These are phyloP conservation scores for Nemania sp. DNA, from an alignment of 2,329 filamentous ascomycete genomes.

Conservation along the genomic window DNA sequence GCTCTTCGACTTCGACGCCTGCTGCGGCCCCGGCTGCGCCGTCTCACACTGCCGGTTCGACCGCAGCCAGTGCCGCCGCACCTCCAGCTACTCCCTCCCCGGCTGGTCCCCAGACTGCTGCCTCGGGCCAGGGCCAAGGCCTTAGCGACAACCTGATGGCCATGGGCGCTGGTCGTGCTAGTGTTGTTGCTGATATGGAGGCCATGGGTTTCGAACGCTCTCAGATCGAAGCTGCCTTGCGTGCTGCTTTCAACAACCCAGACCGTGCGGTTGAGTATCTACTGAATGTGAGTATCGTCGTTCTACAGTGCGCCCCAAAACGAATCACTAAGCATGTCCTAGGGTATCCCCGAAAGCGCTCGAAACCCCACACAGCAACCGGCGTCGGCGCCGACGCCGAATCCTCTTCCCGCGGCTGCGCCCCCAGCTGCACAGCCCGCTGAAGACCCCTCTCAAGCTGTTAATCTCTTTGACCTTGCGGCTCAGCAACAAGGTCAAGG, in stretches of 20 bases:
- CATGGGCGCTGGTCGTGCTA: conserved; percentile 79
- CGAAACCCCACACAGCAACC: conserved; percentile 68
- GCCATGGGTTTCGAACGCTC: conserved; percentile 91
- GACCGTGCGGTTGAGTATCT: conserved; percentile 97
- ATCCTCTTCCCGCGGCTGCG: conserved; percentile 45
- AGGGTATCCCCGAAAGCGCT: conserved; percentile 90
- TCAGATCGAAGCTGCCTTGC: conserved; percentile 91
- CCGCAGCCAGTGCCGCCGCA: conserved; percentile 51
- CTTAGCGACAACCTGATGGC: conserved; percentile 79
- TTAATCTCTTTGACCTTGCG: conserved; percentile 93
- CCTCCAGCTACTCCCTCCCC: conserved; percentile 59
- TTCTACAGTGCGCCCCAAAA: neutral
- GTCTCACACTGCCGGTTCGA: conserved; percentile 43
- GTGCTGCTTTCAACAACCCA: conserved; percentile 94
- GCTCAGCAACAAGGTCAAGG: conserved; percentile 67
- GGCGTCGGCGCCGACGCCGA: conserved; percentile 31
- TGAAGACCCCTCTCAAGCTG: conserved; percentile 47
- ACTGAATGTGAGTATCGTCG: conserved; percentile 67
- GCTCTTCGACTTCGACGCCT: conserved; percentile 54
- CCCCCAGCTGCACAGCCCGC: conserved; percentile 46
- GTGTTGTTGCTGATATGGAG: conserved; percentile 90
- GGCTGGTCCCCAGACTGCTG: conserved; percentile 45
- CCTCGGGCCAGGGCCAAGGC: conserved; percentile 50
- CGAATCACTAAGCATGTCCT: conserved; percentile 4
- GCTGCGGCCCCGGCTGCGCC: conserved; percentile 55